Base-by-base conservation (phyloP, 352 stramenopile species). In the Globisporangium paddicum region DNA sequence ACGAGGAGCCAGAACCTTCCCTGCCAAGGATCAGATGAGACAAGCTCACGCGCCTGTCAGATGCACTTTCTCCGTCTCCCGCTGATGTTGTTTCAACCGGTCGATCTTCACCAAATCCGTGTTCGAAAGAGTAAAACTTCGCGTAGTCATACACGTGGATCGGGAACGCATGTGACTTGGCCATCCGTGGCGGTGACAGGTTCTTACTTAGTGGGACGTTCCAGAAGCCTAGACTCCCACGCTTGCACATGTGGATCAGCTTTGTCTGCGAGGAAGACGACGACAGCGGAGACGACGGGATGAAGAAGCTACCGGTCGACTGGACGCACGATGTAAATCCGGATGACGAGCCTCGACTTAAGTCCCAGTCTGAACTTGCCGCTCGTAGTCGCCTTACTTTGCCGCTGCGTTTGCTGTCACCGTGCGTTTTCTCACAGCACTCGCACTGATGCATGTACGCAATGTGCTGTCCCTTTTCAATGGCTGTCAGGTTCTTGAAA, bases 181-280 rank as follows among this genome's bases (percentile, higher is more conserved):
- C 26, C 47, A 63, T 67, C 23, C 63, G 48, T 10, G 64, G 62
- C 5, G 71, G 62, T 21, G 71, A 76, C 14, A 61, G 19, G 16
- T 54, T 48, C 32, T 57, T 68, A 25, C 26, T 52, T n/a, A 38
- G 16, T 14, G 75, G 68, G n/a, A 87, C 60, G 50, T 59, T 75
- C 77, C 79, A 89, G 34, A 73, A 73, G 0, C 77, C 79, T 6
- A 91, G 47, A 49, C 69, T 79, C 34, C 82, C 82, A 23, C 65
- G 63, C 35, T 61, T 59, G 30, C 82, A 91, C 55, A 86, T 73
- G 46, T 89, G 79, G 1, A 89, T 69, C 26, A 91, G 38, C 25
- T 53, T 60, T 1, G 60, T 66, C 21, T 66, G 60, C 26, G 44
- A 45, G 5, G 26, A 49, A 25, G 60, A 49, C 6, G 44, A 42